phyloP scores from a whole-genome alignment of 2,329 filamentous ascomycete genomes.

The Kalaharituber pfeilii region DNA sequence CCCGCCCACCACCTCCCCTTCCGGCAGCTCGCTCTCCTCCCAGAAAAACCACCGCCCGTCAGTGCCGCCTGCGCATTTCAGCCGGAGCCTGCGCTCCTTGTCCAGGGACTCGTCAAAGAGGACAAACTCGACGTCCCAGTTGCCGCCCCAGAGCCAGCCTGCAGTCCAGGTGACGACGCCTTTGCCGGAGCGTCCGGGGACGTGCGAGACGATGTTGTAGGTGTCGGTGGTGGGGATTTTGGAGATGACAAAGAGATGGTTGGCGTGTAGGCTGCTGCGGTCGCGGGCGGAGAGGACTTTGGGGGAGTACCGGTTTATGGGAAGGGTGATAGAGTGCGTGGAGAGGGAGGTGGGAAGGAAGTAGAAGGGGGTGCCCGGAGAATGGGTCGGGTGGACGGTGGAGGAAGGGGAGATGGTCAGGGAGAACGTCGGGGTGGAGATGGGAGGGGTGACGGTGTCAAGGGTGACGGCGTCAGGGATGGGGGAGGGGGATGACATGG shows the following conservation, averaged over 20 bases:
- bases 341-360: slow-evolving; percentile 2
- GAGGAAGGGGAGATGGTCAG: not conserved
- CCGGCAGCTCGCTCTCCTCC: not conserved
- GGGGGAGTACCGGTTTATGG: not conserved
- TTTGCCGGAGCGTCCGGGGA: not conserved
- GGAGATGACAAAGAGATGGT: not conserved
- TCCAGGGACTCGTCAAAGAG: not conserved
- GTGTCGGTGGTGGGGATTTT: not conserved
- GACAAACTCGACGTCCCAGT: not conserved
- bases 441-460: not conserved
- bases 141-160: not conserved
- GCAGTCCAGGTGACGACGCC: not conserved
- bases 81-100: not conserved
- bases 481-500: no score
- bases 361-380: not conserved
- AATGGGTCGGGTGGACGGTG: not conserved
- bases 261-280: not conserved
- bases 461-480: not conserved
- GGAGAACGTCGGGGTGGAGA: not conserved
- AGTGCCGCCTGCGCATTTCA: not conserved
- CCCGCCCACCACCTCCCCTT: not conserved
- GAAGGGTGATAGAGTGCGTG: not conserved
- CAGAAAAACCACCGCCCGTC: not conserved
- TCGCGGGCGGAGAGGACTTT: not conserved
- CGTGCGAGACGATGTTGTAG: not conserved